Evolutionary conservation across 306 rosid genomes (phyloP), one percentile per base, ranked within the genome.

Genomic region (Ceratonia siliqua): DNA sequence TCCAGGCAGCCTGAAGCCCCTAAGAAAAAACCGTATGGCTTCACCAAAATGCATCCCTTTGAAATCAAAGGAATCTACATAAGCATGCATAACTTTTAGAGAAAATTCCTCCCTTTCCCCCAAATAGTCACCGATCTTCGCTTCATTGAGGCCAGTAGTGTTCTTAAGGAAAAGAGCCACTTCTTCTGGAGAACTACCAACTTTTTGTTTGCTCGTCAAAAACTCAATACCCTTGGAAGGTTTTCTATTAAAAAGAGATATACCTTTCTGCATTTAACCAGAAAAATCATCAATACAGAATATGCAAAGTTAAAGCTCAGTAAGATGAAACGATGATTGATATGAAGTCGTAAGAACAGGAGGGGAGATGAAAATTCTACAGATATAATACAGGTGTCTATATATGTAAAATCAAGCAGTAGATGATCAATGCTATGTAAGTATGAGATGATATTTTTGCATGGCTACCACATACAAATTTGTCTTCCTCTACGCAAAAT

Each of bases 51-150:
- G 86, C 81, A 90, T 92, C 79, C 79, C 98, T 72, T 87, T 89
- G 85, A 95, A 92, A 83, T 92, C 84, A 69, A 90, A 92, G 78
- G 98, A 90, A 89, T 95, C 99, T 28, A 95, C 98, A 81, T 90
- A 95, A 71, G 99, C 98, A 87, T 95, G 99, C 99, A 95, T 95
- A 72, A 95, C 99, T 89, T 92, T 95, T 22, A 95, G 86, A 78
- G 92, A 62, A 79, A 92, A 95, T 49, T 95, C 99, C 63, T 92
- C 98, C 85, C 99, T 90, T 74, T 95, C 99, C 63, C 99, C 99
- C 87, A 95, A 81, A 87, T 90, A 95, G 69, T 95, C 99, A 72
- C 99, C 99, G 45, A 95, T 95, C 85, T 82, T 84, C 21, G 90
- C 87, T 81, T 92, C 96, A 82, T 95, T 87, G 53, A 95, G 87